Evolutionary conservation across 495 filamentous ascomycete genomes (phyloP).

Genomic region (Lepidopterella palustris): DNA sequence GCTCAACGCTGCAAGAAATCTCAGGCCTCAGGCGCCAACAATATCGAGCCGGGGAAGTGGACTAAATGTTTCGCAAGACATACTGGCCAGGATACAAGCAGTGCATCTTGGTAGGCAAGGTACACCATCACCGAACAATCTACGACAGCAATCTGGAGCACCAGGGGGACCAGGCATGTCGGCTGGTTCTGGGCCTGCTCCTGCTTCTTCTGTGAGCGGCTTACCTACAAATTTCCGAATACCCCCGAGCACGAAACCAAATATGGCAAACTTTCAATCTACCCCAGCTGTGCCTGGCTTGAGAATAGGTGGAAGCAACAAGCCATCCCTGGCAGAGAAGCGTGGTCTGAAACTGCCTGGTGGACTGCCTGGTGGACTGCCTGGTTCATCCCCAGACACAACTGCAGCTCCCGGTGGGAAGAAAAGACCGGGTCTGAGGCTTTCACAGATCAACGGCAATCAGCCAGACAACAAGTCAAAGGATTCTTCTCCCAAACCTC

Average conservation of each 20-base stretch:
- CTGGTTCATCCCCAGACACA: conserved; percentile 10
- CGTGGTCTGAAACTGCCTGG: conserved; percentile 35
- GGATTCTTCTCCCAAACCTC: conserved; percentile 27
- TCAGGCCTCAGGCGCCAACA: conserved; percentile 41
- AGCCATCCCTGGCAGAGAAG: conserved; percentile 46
- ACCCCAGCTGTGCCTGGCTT: conserved; percentile 31
- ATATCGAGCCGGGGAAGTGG: conserved; percentile 50
- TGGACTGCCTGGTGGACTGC: conserved; percentile 33
- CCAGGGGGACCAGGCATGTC: conserved; percentile 16
- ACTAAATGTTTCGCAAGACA: conserved; percentile 59
- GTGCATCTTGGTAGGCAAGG: conserved; percentile 34
- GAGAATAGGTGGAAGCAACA: conserved; percentile 27
- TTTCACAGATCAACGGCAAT: conserved; percentile 37
- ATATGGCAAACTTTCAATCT: conserved; percentile 28
- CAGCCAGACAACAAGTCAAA: conserved; percentile 8
- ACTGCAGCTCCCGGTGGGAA: conserved; percentile 23
- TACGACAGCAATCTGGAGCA: not conserved
- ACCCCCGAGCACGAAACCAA: conserved; percentile 26
- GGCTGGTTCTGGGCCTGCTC: not conserved
- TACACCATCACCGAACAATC: conserved; percentile 19
- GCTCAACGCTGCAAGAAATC: conserved; percentile 69
- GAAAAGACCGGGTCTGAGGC: conserved; percentile 34
- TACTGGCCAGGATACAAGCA: conserved; percentile 51
- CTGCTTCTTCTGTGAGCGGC: conserved; percentile 21
- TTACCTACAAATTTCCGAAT: conserved; percentile 30